A percentile compares a stretch with the other conserved stretches of the same genome.
Evolutionary conservation across 305 asterid genomes (phyloP).

Genomic region (Coffea humblotiana): DNA sequence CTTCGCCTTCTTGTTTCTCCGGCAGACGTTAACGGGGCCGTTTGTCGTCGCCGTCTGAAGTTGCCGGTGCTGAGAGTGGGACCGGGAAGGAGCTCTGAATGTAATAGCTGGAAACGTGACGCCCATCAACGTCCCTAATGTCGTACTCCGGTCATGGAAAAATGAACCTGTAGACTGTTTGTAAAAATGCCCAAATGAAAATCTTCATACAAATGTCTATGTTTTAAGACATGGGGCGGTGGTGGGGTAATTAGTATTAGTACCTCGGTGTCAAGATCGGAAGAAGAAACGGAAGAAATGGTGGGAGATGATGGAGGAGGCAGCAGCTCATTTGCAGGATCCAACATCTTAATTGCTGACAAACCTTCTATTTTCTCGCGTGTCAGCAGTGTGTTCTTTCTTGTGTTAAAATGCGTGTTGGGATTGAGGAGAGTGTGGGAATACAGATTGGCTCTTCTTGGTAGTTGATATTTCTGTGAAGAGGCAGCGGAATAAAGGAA

Average conservation of each 20-base stretch:
- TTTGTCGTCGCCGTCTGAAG: conserved; percentile 28
- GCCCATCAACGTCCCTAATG: conserved; percentile 81
- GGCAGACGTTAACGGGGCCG: conserved; percentile 22
- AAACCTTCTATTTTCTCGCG: not conserved
- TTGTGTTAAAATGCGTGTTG: not conserved
- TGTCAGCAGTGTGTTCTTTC: conserved; percentile 10
- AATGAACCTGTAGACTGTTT: conserved; percentile 88
- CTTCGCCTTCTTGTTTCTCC: conserved; percentile 49
- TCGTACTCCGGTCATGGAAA: conserved; percentile 86
- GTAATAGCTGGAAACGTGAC: conserved; percentile 66
- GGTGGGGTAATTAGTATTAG: not conserved
- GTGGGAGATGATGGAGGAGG: conserved; percentile 74
- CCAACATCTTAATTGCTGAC: conserved; percentile 35
- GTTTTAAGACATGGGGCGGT: not conserved
- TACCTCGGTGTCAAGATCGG: conserved; percentile 95
- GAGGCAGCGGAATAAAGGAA: not conserved
- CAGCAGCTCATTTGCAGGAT: conserved; percentile 62
- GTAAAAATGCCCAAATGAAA: not conserved
- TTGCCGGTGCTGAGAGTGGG: conserved; percentile 53
- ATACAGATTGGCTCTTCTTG: conserved; percentile 1
- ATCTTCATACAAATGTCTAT: not conserved
- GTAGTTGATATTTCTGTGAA: not conserved
- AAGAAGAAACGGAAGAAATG: conserved; percentile 71
- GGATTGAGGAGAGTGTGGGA: not conserved
- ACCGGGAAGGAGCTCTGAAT: conserved; percentile 48